Evolutionary conservation across 2,329 filamentous ascomycete species (phyloP).

Genomic region (Talaromyces sp.): DNA sequence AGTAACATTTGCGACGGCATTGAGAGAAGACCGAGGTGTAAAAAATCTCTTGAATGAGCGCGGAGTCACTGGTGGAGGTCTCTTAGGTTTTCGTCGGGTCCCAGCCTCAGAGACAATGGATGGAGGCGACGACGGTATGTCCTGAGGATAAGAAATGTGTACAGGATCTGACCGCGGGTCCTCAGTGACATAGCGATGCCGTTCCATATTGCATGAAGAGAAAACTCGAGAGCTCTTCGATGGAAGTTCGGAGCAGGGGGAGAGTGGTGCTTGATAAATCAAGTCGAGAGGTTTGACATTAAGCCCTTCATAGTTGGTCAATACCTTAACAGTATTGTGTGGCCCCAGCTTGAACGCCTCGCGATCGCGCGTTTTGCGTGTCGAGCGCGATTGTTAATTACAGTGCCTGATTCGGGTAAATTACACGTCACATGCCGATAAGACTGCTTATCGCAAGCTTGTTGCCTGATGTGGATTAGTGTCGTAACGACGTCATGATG

Average conservation of each 20-base stretch:
- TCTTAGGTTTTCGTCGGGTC: slow-evolving; percentile 38
- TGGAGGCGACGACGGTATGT: slow-evolving; percentile 43
- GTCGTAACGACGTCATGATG: neutral
- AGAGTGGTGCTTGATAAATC: neutral
- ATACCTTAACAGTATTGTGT: neutral
- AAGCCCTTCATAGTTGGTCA: slow-evolving; percentile 4
- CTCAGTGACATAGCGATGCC: slow-evolving; percentile 11
- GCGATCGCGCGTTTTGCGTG: slow-evolving; percentile 17
- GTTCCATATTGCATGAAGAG: slow-evolving; percentile 11
- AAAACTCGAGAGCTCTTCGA: neutral
- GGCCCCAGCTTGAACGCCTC: slow-evolving; percentile 11
- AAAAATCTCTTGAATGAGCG: slow-evolving; percentile 52
- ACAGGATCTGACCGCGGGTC: slow-evolving; percentile 17
- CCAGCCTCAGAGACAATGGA: slow-evolving; percentile 39
- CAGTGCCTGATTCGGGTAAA: slow-evolving; percentile 12
- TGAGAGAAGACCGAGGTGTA: slow-evolving; percentile 46
- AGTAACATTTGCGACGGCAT: slow-evolving; percentile 34
- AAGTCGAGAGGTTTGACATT: neutral
- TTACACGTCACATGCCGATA: slow-evolving; percentile 14
- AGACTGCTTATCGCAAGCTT: neutral
- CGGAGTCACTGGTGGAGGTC: slow-evolving; percentile 49
- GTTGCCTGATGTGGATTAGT: neutral
- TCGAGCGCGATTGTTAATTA: slow-evolving; percentile 17
- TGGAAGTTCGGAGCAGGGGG: neutral
- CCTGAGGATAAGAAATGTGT: slow-evolving; percentile 25